These are phyloP conservation scores for Wickerhamomyces sp. DNA, from an alignment of 1,139 yeast genomes.

Conservation along the genomic window DNA sequence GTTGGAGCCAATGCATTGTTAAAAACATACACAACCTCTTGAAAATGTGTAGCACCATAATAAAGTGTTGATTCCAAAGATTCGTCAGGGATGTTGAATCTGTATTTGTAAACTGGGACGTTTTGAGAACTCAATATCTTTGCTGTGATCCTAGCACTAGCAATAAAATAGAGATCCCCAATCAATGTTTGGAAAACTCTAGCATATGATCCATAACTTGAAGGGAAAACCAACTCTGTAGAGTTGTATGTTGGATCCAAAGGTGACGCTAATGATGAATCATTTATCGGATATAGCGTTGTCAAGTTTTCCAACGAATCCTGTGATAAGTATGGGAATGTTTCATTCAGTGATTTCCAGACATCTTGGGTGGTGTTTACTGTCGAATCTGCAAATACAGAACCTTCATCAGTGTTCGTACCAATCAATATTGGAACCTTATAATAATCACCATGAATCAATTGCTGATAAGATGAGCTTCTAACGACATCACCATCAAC, in stretches of 20 bases:
- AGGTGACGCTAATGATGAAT: slow-evolving; percentile 5
- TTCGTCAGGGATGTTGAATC: slow-evolving; percentile 16
- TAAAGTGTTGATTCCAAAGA: slow-evolving; percentile 1
- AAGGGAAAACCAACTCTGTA: slow-evolving; percentile 1
- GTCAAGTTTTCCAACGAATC: slow-evolving; percentile 1
- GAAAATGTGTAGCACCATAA: slow-evolving; percentile 17
- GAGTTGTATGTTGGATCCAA: slow-evolving; percentile 10
- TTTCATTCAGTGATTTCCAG: not conserved
- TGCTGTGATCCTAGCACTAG: slow-evolving; percentile 11
- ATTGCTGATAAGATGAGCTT: slow-evolving; percentile 9
- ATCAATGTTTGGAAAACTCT: slow-evolving; percentile 9
- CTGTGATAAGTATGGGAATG: slow-evolving; percentile 7
- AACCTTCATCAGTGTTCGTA: slow-evolving; percentile 20
- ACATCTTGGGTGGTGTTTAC: slow-evolving; percentile 2
- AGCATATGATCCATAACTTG: slow-evolving; percentile 5
- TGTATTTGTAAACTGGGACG: slow-evolving; percentile 15
- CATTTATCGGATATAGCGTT: slow-evolving; percentile 5
- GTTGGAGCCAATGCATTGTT: slow-evolving; percentile 10
- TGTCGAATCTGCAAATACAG: slow-evolving; percentile 5
- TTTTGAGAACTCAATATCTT: slow-evolving; percentile 2
- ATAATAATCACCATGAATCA: slow-evolving; percentile 9
- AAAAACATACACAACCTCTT: slow-evolving; percentile 22
- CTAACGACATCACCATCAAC: slow-evolving; percentile 19
- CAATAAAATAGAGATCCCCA: slow-evolving; percentile 16
- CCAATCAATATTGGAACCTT: slow-evolving; percentile 18